Evolutionary conservation across 2,329 filamentous ascomycete genomes (phyloP).

Genomic region (Paecilomyces dactylethromorphus): DNA sequence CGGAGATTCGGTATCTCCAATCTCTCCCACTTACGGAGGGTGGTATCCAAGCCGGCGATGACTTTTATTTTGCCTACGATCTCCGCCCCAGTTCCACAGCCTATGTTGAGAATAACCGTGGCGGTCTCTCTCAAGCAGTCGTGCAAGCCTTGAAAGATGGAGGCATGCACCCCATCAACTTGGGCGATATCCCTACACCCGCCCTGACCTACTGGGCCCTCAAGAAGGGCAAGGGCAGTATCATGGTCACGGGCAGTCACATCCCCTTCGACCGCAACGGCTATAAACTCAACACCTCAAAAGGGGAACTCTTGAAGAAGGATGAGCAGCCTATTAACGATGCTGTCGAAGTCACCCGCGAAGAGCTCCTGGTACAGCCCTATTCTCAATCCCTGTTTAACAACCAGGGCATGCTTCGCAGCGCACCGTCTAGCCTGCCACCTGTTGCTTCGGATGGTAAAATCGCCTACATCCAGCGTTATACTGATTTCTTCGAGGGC

Average conservation of each 20-base stretch:
- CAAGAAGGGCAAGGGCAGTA: constrained; percentile 22
- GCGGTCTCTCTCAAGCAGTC: constrained; percentile 24
- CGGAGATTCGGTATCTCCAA: constrained; percentile 25
- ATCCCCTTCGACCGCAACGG: constrained; percentile 30
- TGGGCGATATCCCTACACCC: constrained; percentile 26
- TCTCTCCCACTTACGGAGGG: constrained; percentile 17
- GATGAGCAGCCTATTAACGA: constrained; percentile 25
- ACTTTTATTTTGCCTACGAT: constrained; percentile 27
- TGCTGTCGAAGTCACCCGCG: constrained; percentile 16
- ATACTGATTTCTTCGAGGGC: constrained; percentile 23
- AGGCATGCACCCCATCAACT: constrained; percentile 22
- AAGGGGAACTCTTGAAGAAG: constrained; percentile 26
- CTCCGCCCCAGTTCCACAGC: constrained; percentile 25
- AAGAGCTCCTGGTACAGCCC: constrained; percentile 17
- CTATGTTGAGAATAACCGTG: constrained; percentile 22
- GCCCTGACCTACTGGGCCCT: constrained; percentile 24
- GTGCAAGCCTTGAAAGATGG: constrained; percentile 21
- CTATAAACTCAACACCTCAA: constrained; percentile 27
- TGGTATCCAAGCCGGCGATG: constrained; percentile 21
- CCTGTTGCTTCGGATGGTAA: constrained; percentile 13
- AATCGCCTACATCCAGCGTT: constrained; percentile 21
- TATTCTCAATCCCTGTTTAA: constrained; percentile 22
- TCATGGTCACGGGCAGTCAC: constrained; percentile 30
- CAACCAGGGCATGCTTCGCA: constrained; percentile 19
- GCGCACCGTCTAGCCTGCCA: constrained; percentile 8